Conservation (phyloP, 129 eudicot species). For the Lonicera japonica region DNA sequence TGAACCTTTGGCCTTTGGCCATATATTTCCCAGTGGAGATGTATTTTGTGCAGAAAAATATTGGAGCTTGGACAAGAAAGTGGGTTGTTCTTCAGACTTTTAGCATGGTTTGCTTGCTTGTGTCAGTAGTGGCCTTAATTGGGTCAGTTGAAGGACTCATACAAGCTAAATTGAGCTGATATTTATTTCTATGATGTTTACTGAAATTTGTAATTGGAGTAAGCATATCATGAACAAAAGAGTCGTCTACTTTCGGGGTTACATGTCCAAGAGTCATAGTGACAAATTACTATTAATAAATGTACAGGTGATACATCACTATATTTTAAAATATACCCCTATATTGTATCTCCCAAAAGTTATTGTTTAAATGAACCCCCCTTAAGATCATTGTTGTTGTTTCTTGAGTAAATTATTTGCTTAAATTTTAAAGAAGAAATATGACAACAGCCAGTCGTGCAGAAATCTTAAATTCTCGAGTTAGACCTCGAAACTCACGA, state of each 20-base stretch:
- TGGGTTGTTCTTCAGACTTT: conserved; percentile 47
- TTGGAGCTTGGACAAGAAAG: conserved; percentile 53
- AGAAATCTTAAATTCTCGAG: conserved; percentile 12
- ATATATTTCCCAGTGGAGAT: conserved; percentile 67
- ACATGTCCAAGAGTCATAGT: no score
- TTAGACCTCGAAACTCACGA: neutral
- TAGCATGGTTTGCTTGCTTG: conserved; percentile 43
- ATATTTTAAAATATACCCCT: no score
- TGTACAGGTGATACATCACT: no score
- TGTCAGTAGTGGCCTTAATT: conserved; percentile 39
- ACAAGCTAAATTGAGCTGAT: conserved; percentile 35
- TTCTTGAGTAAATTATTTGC: no score
- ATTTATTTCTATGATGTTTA: neutral
- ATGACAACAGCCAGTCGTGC: conserved; percentile 18
- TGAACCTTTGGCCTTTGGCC: conserved; percentile 70
- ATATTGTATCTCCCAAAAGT: no score
- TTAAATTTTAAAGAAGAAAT: neutral
- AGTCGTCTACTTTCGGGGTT: no score
- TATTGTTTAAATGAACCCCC: no score
- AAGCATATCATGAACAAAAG: no score
- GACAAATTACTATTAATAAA: no score
- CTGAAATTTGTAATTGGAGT: no score
- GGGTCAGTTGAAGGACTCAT: conserved; percentile 65
- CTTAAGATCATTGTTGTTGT: no score
- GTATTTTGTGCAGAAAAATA: conserved; percentile 51